Base-by-base conservation (phyloP, 1,284 basidiomycete genomes). In the Naganishia albida region DNA sequence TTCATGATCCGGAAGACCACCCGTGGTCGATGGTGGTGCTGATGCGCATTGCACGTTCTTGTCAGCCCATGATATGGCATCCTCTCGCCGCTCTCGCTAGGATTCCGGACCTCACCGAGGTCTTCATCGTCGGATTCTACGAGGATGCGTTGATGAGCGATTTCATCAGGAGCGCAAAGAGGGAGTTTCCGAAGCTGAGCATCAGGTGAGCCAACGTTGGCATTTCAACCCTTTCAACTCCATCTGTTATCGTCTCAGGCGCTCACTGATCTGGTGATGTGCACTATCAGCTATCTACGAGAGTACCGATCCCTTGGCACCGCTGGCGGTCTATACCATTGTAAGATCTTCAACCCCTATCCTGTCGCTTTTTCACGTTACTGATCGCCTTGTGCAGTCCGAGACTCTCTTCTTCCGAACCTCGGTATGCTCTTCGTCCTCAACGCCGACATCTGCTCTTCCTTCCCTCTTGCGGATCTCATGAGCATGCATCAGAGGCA, bases 121-220 rank as follows among this genome's bases (percentile, higher is more conserved):
- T 83, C 40, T 71, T 82, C 71, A 77, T 83, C 64, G 80, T 83
- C 65, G 82, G 82, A 2, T 82, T 82, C 72, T 83, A 82, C 74
- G 81, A 82, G 63, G 82, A 83, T 69, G 70, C 75, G 3, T 74
- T 82, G 48, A 78, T 83, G 72, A 73, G 73, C 25, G 74, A 75
- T 7, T 83, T 83, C 71, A 70, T 83, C 72, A 80, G 80, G 67
- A 80, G 81, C 62, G 77, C 77, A 7, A 77, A 77, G 70, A 75
- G 80, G 54, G 81, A 82, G 73, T 83, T 82, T 71, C 80, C 81
- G 46, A 80, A 81, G 65, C 75, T 83, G 67, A 68, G 70, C 40
- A 81, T 82, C 69, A 75, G 71, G 78, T 77, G 49, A 53, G 75
- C 23, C 15, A 18, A 2, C 2, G 76, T 30, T 13, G 18, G 26